A percentile compares a stretch with the other conserved stretches of the same genome.
These are phyloP conservation scores for Cadophora malorum DNA, from an alignment of 2,329 filamentous ascomycete species.

Conservation along the genomic window DNA sequence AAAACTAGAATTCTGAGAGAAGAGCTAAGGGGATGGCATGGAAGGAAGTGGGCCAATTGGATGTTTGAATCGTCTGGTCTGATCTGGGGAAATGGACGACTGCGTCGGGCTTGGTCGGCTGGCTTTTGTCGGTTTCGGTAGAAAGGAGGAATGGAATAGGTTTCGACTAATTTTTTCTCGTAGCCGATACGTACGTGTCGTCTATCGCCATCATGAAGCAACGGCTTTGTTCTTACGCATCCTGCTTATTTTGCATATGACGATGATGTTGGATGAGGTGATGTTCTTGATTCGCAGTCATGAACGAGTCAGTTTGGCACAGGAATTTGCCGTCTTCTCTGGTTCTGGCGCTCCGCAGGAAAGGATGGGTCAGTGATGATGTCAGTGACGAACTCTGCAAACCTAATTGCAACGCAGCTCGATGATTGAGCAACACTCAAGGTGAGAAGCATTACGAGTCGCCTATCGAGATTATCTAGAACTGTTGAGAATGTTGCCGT, in stretches of 20 bases:
- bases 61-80: not conserved
- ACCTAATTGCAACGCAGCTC: not conserved
- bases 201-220: not conserved
- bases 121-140: not conserved
- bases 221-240: not conserved
- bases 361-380: constrained; percentile 4
- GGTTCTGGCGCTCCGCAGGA: not conserved
- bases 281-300: constrained; percentile 1
- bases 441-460: not conserved
- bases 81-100: constrained; percentile 21
- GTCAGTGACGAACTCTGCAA: constrained; percentile 7
- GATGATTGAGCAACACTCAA: not conserved
- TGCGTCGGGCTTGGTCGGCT: not conserved
- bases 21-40: not conserved
- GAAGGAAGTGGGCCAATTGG: constrained; percentile 16
- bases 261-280: not conserved
- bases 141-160: not conserved
- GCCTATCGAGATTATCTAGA: not conserved
- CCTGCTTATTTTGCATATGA: not conserved
- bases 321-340: not conserved
- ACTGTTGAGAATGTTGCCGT: not conserved
- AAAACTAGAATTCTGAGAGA: constrained; percentile 6
- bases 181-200: constrained; percentile 1
- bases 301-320: not conserved
- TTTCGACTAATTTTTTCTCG: not conserved